A percentile compares a stretch with the other conserved stretches of the same genome.
These are phyloP conservation scores for Diaporthe longicolla DNA, from an alignment of 2,329 filamentous ascomycete species.

Conservation along the genomic window DNA sequence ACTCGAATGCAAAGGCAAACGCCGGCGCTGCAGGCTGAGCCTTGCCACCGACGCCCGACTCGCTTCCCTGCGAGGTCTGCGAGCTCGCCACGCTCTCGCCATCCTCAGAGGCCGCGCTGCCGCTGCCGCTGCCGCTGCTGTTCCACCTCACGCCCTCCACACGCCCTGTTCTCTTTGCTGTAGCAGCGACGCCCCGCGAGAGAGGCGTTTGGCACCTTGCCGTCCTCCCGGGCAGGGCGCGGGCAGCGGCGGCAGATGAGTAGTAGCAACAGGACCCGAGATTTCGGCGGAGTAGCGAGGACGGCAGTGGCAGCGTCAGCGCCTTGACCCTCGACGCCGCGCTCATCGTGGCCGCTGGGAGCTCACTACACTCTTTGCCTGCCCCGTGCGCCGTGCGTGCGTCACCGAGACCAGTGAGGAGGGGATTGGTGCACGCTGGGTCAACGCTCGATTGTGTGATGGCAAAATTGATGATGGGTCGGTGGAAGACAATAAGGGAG, in stretches of 20 bases:
- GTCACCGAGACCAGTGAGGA: background rate
- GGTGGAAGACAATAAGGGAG: background rate
- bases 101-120: background rate
- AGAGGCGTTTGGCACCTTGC: background rate
- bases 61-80: slow-evolving; percentile 13
- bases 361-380: background rate
- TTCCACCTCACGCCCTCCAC: slow-evolving; percentile 8
- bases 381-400: background rate
- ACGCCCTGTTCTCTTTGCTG: background rate
- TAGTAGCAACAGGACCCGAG: slow-evolving; percentile 2
- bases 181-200: background rate
- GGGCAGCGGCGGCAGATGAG: background rate
- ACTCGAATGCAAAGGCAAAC: slow-evolving; percentile 49
- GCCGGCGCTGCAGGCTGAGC: background rate
- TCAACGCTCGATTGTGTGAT: too few species aligned
- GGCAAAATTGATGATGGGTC: background rate
- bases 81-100: slow-evolving; percentile 33
- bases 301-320: slow-evolving; percentile 23
- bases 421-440: background rate
- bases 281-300: background rate
- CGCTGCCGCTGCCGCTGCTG: background rate
- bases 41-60: background rate
- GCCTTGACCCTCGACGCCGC: slow-evolving; percentile 22
- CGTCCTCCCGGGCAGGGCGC: background rate
- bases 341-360: slow-evolving; percentile 29